A percentile compares a stretch with the other conserved stretches of the same genome.
These are phyloP conservation scores for Ustilago bromivora DNA, from an alignment of 1,284 basidiomycete genomes.

Conservation along the genomic window DNA sequence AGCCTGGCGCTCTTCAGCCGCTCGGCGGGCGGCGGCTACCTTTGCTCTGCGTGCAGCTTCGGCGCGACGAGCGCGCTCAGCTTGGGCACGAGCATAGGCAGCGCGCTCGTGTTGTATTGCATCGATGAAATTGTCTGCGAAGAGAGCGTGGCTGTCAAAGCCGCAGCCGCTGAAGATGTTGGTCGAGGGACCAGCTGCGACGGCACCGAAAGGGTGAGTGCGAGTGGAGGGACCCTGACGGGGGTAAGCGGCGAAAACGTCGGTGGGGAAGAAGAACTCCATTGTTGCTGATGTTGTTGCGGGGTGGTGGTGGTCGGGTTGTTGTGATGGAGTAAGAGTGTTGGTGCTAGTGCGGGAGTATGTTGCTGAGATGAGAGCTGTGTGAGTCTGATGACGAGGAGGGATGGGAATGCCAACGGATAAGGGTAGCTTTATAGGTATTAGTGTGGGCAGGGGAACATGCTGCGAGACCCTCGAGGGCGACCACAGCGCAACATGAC, in stretches of 20 bases:
- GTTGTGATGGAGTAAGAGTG: neutral
- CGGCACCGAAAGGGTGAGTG: slow-evolving; percentile 17
- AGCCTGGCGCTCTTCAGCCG: slow-evolving; percentile 42
- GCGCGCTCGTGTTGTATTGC: slow-evolving; percentile 47
- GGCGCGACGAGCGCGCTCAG: slow-evolving; percentile 33
- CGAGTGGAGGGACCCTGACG: slow-evolving; percentile 23
- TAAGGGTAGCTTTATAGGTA: slow-evolving; percentile 21
- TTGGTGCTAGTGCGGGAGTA: neutral
- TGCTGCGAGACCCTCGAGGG: slow-evolving; percentile 2
- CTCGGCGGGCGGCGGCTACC: slow-evolving; percentile 34
- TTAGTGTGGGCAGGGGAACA: neutral
- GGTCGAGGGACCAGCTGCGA: slow-evolving; percentile 26
- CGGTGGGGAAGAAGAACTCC: slow-evolving; percentile 59
- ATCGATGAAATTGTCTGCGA: slow-evolving; percentile 32
- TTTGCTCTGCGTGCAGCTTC: slow-evolving; percentile 38
- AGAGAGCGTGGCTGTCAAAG: slow-evolving; percentile 45
- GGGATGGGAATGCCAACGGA: neutral
- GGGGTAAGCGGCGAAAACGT: slow-evolving; percentile 48
- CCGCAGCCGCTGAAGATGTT: slow-evolving; percentile 37
- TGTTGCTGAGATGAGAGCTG: slow-evolving; percentile 14
- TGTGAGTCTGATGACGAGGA: slow-evolving; percentile 17
- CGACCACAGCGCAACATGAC: slow-evolving; percentile 21
- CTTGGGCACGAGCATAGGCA: slow-evolving; percentile 36
- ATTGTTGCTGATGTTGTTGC: slow-evolving; percentile 11
- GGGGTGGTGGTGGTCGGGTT: slow-evolving; percentile 6